Evolutionary conservation across 345 rosid genomes (phyloP).

Genomic region (Draba incana): DNA sequence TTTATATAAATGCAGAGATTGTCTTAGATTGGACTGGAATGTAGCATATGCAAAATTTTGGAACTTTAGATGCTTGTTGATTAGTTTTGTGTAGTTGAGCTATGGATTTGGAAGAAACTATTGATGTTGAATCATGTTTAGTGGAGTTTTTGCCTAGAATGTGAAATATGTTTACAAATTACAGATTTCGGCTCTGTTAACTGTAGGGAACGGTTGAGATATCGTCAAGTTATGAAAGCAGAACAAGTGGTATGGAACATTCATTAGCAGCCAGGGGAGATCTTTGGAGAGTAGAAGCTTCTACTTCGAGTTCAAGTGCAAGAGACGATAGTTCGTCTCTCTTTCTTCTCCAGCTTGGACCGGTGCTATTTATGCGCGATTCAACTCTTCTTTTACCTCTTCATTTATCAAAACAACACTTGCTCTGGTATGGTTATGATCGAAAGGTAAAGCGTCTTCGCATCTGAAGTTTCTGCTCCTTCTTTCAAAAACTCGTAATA

Average conservation of each 20-base stretch:
- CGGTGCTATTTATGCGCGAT: conserved; percentile 84
- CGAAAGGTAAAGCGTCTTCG: conserved; percentile 76
- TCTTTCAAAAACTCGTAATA: too few species aligned
- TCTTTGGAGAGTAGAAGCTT: conserved; percentile 92
- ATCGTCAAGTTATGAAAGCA: conserved; percentile 77
- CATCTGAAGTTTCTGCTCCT: background rate
- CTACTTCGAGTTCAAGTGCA: conserved; percentile 62
- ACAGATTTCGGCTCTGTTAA: background rate
- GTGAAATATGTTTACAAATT: conserved; percentile 17
- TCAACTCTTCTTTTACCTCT: conserved; percentile 88
- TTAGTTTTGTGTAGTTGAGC: background rate
- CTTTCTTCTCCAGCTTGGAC: conserved; percentile 94
- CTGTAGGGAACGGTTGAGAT: conserved; percentile 73
- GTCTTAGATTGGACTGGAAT: too few species aligned
- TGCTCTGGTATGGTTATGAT: conserved; percentile 99
- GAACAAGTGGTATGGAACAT: conserved; percentile 70
- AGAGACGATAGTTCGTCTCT: conserved; percentile 76
- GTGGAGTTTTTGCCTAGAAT: conserved; percentile 1
- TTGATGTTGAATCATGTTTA: background rate
- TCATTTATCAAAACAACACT: conserved; percentile 93
- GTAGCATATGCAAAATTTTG: background rate
- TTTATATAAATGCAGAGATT: too few species aligned
- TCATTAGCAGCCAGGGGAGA: conserved; percentile 92
- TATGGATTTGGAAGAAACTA: background rate
- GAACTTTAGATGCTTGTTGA: background rate